A percentile compares a stretch with the other conserved stretches of the same genome.
Evolutionary conservation across 441 rosid genomes (phyloP).

Genomic region (Dalechampia spathulata): DNA sequence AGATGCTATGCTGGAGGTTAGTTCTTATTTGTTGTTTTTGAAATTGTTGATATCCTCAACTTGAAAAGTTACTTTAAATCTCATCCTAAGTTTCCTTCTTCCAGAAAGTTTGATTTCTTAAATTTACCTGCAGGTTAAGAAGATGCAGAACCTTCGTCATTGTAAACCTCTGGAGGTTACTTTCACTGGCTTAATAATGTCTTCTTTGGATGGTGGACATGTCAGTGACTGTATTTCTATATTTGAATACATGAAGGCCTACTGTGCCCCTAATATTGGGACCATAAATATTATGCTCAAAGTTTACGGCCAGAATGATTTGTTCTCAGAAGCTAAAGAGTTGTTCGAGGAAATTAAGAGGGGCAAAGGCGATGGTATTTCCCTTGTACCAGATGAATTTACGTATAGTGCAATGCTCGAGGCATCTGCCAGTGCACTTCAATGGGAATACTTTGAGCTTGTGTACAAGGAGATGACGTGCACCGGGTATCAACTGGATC

Average conservation of each 20-base stretch:
- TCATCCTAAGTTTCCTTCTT: too few relatives aligned
- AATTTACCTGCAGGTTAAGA: slow-evolving; percentile 48
- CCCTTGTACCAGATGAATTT: slow-evolving; percentile 52
- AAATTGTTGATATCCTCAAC: too few relatives aligned
- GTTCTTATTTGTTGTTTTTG: too few relatives aligned
- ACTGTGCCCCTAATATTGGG: slow-evolving; percentile 73
- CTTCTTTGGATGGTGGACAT: slow-evolving; percentile 75
- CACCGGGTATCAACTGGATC: slow-evolving; percentile 61
- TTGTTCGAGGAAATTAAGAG: slow-evolving; percentile 56
- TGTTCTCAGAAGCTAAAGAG: slow-evolving; percentile 75
- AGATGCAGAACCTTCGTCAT: slow-evolving; percentile 48
- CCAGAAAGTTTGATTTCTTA: not conserved
- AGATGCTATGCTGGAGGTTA: slow-evolving; percentile 75
- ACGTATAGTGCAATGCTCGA: slow-evolving; percentile 77
- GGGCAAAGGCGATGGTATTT: slow-evolving; percentile 11
- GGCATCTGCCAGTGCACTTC: slow-evolving; percentile 71
- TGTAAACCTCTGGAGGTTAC: slow-evolving; percentile 65
- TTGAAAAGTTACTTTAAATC: too few relatives aligned
- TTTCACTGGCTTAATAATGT: slow-evolving; percentile 75
- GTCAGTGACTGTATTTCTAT: slow-evolving; percentile 58
- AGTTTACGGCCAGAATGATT: slow-evolving; percentile 64
- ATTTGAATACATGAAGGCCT: slow-evolving; percentile 61
- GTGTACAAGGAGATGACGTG: slow-evolving; percentile 72
- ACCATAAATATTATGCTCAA: slow-evolving; percentile 80
- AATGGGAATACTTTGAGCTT: slow-evolving; percentile 88